Base-by-base conservation (phyloP, 2,329 filamentous ascomycete genomes). In the Calonectria hawksworthii region DNA sequence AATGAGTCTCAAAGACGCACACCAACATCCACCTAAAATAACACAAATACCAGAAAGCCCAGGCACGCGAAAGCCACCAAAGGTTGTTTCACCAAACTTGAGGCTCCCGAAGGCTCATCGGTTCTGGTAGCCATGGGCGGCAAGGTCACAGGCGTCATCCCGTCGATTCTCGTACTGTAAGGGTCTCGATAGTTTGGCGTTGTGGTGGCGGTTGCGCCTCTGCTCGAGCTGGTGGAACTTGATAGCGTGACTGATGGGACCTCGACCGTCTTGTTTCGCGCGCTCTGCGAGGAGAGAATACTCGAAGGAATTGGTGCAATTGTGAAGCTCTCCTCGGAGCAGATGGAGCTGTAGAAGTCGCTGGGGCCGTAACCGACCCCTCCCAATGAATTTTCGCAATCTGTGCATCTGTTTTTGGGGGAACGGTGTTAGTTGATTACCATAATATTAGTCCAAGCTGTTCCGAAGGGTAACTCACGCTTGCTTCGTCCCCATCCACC, bases 221-320 rank as follows among this genome's bases (percentile, higher is more conserved):
- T 18, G 32, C 36, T 36, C 4, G 50, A n/a, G 23, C 47, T 54
- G 18, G 34, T 51, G 14, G 64, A 67, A 16, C 30, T 68, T 2
- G 65, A 36, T 41, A 47, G 65, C 51, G 70, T 41, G 51, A 76
- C 67, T 4, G 63, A 54, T 4, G 74, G 74, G 9, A 76, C 28
- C 16, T 38, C 38, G 16, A 56, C 61, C 0, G 75, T 77, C 65
- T 74, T 74, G 71, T 77, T 77, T 50, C 75, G 52, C 9, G 68
- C 68, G 26, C 75, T 77, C 23, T 77, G 75, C 38, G 75, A 66
- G 18, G 74, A 56, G 30, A 75, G 34, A 44, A 77, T 74, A 38
- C 75, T 77, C 8, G 75, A 74, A 14, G 75, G 71, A 13, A 77
- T 72, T 51, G 71, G 23, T 14, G 65, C 74, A 36, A 77, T 59